These are phyloP conservation scores for Sugiyamaella lignohabitans DNA, from an alignment of 805 yeast genomes.

Conservation along the genomic window DNA sequence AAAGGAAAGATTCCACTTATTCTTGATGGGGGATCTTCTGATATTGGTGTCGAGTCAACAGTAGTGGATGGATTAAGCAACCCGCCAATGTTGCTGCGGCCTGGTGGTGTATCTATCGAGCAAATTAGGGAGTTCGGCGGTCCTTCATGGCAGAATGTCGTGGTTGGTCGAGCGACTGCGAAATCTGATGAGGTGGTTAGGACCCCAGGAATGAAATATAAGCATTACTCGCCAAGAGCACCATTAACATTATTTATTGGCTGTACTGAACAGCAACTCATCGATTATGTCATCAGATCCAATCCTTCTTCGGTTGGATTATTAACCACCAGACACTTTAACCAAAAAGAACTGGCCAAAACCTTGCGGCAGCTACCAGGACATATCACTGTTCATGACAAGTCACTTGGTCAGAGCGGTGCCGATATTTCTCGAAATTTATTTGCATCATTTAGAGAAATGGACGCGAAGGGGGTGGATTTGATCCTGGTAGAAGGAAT, in stretches of 20 bases:
- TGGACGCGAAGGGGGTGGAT: conserved; percentile 62
- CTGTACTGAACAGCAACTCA: conserved; percentile 5
- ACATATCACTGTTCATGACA: conserved; percentile 1
- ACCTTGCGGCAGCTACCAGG: not conserved
- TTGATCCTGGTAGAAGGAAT: conserved; percentile 80
- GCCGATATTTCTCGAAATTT: conserved; percentile 66
- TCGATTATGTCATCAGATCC: conserved; percentile 2
- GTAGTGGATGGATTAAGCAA: conserved; percentile 81
- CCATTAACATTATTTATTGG: conserved; percentile 57
- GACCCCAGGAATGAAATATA: conserved; percentile 98
- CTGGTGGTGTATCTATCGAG: conserved; percentile 88
- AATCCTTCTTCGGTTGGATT: conserved; percentile 11
- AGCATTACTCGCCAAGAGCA: conserved; percentile 90
- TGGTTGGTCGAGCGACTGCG: conserved; percentile 55
- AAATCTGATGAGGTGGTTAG: conserved; percentile 52
- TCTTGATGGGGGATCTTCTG: conserved; percentile 83
- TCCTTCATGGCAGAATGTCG: conserved; percentile 52
- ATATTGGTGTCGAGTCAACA: conserved; percentile 89
- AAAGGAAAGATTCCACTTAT: conserved; percentile 75
- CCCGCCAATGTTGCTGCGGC: conserved; percentile 87
- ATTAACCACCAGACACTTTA: conserved; percentile 12
- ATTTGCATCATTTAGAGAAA: conserved; percentile 65
- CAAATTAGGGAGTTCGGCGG: conserved; percentile 66
- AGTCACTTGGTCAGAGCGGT: conserved; percentile 42
- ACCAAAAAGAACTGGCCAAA: conserved; percentile 6